phyloP scores from a whole-genome alignment of 305 asterid species.

The Fraxinus nigra region DNA sequence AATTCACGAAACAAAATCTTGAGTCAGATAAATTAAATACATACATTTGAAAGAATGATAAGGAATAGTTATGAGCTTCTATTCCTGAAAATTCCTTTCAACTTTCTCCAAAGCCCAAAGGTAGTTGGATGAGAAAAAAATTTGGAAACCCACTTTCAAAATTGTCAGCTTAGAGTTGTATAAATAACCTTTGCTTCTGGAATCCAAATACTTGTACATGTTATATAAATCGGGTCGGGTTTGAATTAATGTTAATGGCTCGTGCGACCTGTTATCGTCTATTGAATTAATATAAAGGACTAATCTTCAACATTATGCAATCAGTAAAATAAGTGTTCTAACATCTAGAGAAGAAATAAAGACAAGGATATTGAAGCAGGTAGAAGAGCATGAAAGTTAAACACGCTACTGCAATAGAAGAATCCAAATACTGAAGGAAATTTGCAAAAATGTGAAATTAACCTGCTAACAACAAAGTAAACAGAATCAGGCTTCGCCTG shows the following conservation, averaged over 20 bases:
- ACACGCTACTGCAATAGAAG: neutral
- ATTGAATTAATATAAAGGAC: neutral
- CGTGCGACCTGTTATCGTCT: neutral
- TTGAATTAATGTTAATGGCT: neutral
- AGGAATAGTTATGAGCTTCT: neutral
- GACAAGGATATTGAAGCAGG: neutral
- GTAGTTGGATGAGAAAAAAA: neutral
- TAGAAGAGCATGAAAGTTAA: neutral
- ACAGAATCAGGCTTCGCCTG: conserved; percentile 95
- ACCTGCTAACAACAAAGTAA: conserved; percentile 92
- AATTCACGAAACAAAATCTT: neutral
- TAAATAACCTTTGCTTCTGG: neutral
- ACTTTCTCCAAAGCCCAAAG: neutral
- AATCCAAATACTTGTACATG: neutral
- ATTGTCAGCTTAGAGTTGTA: neutral
- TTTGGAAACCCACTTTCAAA: neutral
- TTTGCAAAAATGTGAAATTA: conserved; percentile 1
- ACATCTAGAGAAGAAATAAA: neutral
- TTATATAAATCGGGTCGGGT: neutral
- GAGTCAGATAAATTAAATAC: neutral
- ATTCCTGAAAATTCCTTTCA: neutral
- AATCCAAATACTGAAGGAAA: neutral
- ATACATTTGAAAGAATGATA: neutral
- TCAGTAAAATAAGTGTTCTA: neutral
- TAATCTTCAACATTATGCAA: neutral